Base-by-base conservation (phyloP, 1,284 basidiomycete species). In the Xerocomus cyaneibrunnescens region DNA sequence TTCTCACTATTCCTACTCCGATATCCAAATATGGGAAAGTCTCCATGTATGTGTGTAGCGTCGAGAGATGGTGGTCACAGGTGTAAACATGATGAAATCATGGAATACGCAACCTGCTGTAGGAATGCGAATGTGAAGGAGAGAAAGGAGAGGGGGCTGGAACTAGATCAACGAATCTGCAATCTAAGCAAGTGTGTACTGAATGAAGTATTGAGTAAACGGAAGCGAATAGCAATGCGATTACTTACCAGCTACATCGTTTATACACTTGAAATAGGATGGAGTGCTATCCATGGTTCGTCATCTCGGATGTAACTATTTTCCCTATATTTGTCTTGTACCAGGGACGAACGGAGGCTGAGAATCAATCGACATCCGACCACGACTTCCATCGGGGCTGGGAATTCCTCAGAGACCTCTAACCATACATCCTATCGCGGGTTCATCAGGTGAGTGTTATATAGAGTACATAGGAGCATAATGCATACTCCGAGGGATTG, bases 281-380 rank as follows among this genome's bases (percentile, higher is more conserved):
- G 7, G 23, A 16, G 23, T n/a, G 16, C 30, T 8, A 21, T 19
- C 43, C 52, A 44, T 21, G 25, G 5, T 7, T 16, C 12, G 9
- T 22, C 46, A 0, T 35, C 19, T 43, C 22, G n/a, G 3, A 7
- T 9, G 9, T 2, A 3, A 28, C 9, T 5, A 7, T 31, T 1
- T 12, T 34, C 36, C 12, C 19, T 16, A 6, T 37, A 34, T 3
- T 1, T 12, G 17, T 32, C 21, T 21, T 9, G 25, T 17, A 16
- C 10, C 7, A 58, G 23, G 14, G 40, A 23, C 12, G 46, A 52
- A 3, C 57, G 46, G 17, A 58, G 54, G 49, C 7, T 36, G 17
- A 58, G 44, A 25, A 60, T 49, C 17, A 58, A 14, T 22, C 50
- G 58, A 48, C 57, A 59, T 21, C 56, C 57, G 0, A 56, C 21